A percentile compares a stretch with the other conserved stretches of the same genome.
Conservation (phyloP, 1,284 basidiomycete genomes). For the Coniferiporia sulphurascens region DNA sequence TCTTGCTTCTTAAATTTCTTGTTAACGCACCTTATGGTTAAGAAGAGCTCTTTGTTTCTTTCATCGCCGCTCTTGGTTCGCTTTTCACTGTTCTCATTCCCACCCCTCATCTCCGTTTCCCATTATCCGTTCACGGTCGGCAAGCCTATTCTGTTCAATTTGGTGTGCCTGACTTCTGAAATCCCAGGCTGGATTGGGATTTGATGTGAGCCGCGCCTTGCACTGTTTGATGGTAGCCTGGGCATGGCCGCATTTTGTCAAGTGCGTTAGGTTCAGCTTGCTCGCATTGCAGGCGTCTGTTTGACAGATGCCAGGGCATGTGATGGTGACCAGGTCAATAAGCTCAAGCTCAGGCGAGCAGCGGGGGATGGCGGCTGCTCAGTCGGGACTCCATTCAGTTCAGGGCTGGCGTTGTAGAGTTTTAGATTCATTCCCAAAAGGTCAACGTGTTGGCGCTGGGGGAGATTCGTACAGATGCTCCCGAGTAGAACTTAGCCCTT, state of each 20-base stretch:
- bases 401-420: too few species aligned
- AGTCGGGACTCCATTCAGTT: not conserved
- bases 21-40: not conserved
- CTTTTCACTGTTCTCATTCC: not conserved
- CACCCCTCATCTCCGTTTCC: not conserved
- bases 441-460: not conserved
- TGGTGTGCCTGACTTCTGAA: not conserved
- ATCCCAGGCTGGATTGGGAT: not conserved
- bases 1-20: not conserved
- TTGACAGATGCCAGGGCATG: not conserved
- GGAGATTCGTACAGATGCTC: not conserved
- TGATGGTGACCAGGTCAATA: not conserved
- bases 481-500: not conserved
- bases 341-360: not conserved
- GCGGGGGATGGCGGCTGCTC: not conserved
- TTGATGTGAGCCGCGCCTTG: not conserved
- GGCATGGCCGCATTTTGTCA: not conserved
- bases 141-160: slow-evolving; percentile 3
- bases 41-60: not conserved
- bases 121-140: not conserved
- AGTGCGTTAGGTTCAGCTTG: not conserved
- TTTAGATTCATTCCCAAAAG: not conserved
- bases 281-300: not conserved
- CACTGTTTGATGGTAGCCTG: not conserved
- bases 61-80: not conserved